Conservation (phyloP, 225 moss, liverwort and hornwort species). For the Ulota crispa region DNA sequence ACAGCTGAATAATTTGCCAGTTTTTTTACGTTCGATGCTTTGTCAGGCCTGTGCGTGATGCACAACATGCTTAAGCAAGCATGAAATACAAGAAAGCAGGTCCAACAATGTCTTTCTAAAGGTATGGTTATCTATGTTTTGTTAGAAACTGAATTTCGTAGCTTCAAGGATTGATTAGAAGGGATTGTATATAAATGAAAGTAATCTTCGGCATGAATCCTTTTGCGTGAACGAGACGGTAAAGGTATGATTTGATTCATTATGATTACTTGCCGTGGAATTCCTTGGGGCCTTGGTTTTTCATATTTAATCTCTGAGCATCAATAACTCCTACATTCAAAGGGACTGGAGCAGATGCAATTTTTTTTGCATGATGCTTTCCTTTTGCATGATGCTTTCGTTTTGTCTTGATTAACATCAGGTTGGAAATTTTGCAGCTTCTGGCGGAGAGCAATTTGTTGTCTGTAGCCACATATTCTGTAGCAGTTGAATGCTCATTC, state of each 20-base stretch:
- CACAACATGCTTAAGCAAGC: conserved; percentile 44
- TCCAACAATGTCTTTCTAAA: conserved; percentile 53
- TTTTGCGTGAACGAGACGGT: conserved; percentile 20
- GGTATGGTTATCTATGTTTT: conserved; percentile 42
- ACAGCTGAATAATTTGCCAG: neutral
- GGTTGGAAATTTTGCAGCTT: conserved; percentile 42
- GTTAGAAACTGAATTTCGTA: neutral
- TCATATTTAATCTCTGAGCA: conserved; percentile 11
- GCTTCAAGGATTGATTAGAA: neutral
- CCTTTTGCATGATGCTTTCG: neutral
- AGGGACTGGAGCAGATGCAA: neutral
- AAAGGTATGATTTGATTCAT: neutral
- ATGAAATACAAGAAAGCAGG: conserved; percentile 47
- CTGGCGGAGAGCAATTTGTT: conserved; percentile 46
- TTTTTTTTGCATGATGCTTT: neutral
- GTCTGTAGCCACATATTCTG: conserved; percentile 37
- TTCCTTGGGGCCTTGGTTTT: conserved; percentile 8
- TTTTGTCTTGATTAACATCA: neutral
- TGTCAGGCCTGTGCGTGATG: conserved; percentile 67
- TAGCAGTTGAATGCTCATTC: conserved; percentile 49
- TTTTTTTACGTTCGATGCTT: conserved; percentile 6
- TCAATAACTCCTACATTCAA: neutral
- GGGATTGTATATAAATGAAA: neutral
- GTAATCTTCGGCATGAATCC: neutral
- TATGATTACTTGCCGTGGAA: neutral